Evolutionary conservation across 148 eudicot species (phyloP), one percentile per base, ranked within the genome.

Genomic region (Rhododendron mucronatum): DNA sequence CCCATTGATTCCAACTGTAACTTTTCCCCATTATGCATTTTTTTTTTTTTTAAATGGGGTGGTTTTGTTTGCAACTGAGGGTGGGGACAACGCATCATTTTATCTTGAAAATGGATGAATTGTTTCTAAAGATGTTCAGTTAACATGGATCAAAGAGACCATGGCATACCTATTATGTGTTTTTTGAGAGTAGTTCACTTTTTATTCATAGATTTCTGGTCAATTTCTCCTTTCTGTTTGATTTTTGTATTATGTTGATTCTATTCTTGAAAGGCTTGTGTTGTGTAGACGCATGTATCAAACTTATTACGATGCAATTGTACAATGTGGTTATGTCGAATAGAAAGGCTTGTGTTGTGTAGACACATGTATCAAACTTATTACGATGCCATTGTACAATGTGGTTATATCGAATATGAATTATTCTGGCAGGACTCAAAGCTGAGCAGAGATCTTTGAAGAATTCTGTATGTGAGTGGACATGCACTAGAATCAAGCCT

Each of bases 191-290:
- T 26, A 69, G 35, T 28, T 71, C 39, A 30, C 18, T 12, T 71
- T 33, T 59, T 7, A 41, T 80, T 67, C n/a, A 48, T 33, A 48
- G 13, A 71, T 28, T 71, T 11, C 3, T 30, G 41, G 81, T 63
- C 47, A 2, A 18, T 10, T 16, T 76, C 23, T 47, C 47, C 83
- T 14, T 69, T 45, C 13, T 48, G 87, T 69, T 30, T 71, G 90
- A 81, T 63, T 78, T 78, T 53, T 75, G 88, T 95, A 96, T 97
- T 96, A 92, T 91, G 98, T 95, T 86, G 95, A 95, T 89, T 96
- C 97, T 33, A 90, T 94, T 88, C 86, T 94, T 87, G 97, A 94
- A 16, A 94, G 95, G 87, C 90, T 96, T 93, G 97, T 33, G 33
- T 33, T 33, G 33, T 33, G 33, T 33, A 33, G 33, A 33, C 33